Base-by-base conservation (phyloP, 2,329 filamentous ascomycete species). In the Alternaria atra region DNA sequence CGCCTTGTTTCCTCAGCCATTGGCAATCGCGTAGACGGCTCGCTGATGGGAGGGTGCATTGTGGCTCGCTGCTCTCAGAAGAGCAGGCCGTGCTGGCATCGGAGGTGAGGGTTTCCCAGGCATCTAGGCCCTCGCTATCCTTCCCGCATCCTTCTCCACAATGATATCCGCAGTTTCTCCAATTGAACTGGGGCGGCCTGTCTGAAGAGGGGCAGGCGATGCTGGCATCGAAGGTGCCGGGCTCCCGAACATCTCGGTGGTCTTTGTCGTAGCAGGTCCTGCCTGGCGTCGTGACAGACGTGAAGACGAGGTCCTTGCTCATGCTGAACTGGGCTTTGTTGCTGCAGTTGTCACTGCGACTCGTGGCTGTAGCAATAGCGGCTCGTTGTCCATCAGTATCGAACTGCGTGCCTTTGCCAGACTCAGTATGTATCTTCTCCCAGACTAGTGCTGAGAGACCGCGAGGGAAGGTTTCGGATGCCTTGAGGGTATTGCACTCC, bases 401-500 rank as follows among this genome's bases (percentile, higher is more conserved):
- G 20, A 20, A 13, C 2, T 9, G 46, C n/a, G 35, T 47, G n/a
- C 13, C 30, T 35, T 48, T 32, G 4, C 23, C 30, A 25, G 17
- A 54, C 61, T 68, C 51, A 65, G 58, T 73, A 55, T 78, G 76
- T 9, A 72, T 70, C 63, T 77, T 77, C 58, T 79, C 76, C 76
- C 76, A 79, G 4, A 79, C 52, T 8, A 79, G 73, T 4, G 75
- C 63, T 9, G 75, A 68, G 5, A 78, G 62, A 1, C 76, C 76
- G 9, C 60, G 68, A 5, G 76, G 76, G 64, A 78, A 77, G 5
- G 74, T 78, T 47, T 77, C 73, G 4, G 72, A 76, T 6, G 76
- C 76, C 58, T 78, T 79, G 55, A 78, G 73, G 8, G 67, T 62
- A 61, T 74, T 75, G 58, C 77, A 79, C 46, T 79, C 75, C 77